Conservation (phyloP, 2,329 filamentous ascomycete species). For the Diplodia intermedia region DNA sequence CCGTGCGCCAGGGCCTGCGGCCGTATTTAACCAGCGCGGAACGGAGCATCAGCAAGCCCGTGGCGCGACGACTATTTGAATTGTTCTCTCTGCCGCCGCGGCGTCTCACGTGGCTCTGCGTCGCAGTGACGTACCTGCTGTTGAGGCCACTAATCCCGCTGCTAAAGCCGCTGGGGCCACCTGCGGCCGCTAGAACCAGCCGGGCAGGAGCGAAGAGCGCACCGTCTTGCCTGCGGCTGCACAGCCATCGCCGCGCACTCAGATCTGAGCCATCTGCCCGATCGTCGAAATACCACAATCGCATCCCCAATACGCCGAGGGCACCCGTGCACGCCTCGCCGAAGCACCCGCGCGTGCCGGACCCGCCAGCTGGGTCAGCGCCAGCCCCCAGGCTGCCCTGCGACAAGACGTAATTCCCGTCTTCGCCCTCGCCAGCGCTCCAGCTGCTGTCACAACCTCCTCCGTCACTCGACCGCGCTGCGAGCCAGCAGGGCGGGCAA, state of each 20-base stretch:
- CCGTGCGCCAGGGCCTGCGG: not conserved
- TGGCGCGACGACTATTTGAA: not conserved
- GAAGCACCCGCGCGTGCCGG: not conserved
- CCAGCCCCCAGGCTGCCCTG: not conserved
- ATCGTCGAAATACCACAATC: constrained; percentile 1
- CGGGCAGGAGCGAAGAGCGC: not conserved
- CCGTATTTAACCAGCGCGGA: not conserved
- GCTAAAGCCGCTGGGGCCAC: not conserved
- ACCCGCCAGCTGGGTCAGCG: constrained; percentile 11
- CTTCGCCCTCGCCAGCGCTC: not conserved
- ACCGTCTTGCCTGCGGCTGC: not conserved
- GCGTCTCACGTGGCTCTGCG: not conserved
- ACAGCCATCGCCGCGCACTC: not conserved
- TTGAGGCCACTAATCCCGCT: not conserved
- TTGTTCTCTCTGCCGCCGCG: not conserved
- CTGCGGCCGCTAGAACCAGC: not conserved
- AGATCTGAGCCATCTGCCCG: not conserved
- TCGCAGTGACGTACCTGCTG: constrained; percentile 1
- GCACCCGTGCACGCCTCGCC: not conserved
- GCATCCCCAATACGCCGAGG: constrained; percentile 1
- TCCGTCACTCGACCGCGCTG: constrained; percentile 7
- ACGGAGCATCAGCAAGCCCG: not conserved
- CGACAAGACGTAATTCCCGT: not conserved
- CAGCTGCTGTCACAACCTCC: not conserved
- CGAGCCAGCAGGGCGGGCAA: not conserved